Evolutionary conservation across 164 flowering plant species (phyloP).

Genomic region (Hamamelis virginiana): DNA sequence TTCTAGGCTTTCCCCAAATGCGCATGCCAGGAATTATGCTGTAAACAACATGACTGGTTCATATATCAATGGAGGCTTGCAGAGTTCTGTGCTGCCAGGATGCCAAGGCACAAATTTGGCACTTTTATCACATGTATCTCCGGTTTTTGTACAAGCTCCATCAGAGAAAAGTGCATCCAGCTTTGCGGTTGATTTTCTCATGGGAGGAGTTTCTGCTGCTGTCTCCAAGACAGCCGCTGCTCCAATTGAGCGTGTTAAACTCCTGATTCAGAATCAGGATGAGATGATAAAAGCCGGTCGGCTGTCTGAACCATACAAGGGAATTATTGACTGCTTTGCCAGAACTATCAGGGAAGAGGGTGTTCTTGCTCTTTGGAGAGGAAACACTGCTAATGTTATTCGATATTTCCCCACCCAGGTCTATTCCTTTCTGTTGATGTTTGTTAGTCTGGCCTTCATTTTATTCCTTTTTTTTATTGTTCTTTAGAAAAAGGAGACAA

Average conservation of each 20-base stretch:
- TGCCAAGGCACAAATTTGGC: slow-evolving; percentile 28
- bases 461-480: neutral
- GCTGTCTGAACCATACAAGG: slow-evolving; percentile 49
- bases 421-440: neutral
- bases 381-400: slow-evolving; percentile 53
- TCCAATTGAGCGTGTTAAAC: slow-evolving; percentile 48
- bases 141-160: slow-evolving; percentile 36
- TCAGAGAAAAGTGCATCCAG: slow-evolving; percentile 33
- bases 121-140: slow-evolving; percentile 23
- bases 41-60: slow-evolving; percentile 19
- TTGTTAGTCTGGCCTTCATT: neutral
- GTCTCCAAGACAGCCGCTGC: slow-evolving; percentile 56
- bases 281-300: slow-evolving; percentile 52
- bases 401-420: slow-evolving; percentile 60
- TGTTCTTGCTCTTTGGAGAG: slow-evolving; percentile 47
- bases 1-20: slow-evolving; percentile 43
- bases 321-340: slow-evolving; percentile 46
- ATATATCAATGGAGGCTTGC: slow-evolving; percentile 40
- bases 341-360: slow-evolving; percentile 53
- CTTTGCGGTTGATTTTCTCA: slow-evolving; percentile 42
- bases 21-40: slow-evolving; percentile 32
- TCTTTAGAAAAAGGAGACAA: neutral
- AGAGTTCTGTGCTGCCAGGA: slow-evolving; percentile 21
- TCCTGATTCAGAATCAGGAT: slow-evolving; percentile 47
- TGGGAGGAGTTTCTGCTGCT: slow-evolving; percentile 61